These are phyloP conservation scores for Linnemannia zychae DNA, from an alignment of 192 early-diverging fungal species.

Conservation along the genomic window DNA sequence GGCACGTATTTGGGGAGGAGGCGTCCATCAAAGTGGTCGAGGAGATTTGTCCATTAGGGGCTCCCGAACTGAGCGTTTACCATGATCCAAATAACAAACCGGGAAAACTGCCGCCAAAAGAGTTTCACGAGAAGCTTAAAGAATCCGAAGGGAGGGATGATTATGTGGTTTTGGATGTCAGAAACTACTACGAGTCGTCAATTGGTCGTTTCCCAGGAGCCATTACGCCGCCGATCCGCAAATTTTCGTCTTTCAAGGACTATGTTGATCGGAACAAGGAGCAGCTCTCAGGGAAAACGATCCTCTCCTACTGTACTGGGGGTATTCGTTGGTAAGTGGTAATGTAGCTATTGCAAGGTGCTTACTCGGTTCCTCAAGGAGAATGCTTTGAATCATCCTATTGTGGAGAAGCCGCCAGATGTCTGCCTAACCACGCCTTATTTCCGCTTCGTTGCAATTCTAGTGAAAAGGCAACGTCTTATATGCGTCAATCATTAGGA, in stretches of 20 bases:
- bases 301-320: constrained; percentile 82
- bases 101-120: constrained; percentile 62
- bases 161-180: constrained; percentile 66
- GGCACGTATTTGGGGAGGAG: constrained; percentile 68
- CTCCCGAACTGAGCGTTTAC: constrained; percentile 53
- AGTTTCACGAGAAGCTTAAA: constrained; percentile 65
- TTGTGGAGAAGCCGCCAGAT: background rate
- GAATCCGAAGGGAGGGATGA: constrained; percentile 51
- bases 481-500: constrained; percentile 60
- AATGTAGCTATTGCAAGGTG: background rate
- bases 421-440: background rate
- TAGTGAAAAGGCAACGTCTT: constrained; percentile 73
- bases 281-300: constrained; percentile 61
- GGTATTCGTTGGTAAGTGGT: constrained; percentile 48
- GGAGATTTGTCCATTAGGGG: constrained; percentile 76
- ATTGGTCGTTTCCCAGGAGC: constrained; percentile 74
- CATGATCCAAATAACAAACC: constrained; percentile 41
- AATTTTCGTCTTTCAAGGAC: constrained; percentile 72
- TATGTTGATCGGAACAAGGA: constrained; percentile 66
- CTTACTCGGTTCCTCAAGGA: background rate
- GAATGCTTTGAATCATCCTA: background rate
- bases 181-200: constrained; percentile 77
- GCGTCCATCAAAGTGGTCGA: constrained; percentile 71
- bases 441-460: background rate
- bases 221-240: constrained; percentile 71